Base-by-base conservation (phyloP, 2,329 filamentous ascomycete genomes). In the Monascus ruber region DNA sequence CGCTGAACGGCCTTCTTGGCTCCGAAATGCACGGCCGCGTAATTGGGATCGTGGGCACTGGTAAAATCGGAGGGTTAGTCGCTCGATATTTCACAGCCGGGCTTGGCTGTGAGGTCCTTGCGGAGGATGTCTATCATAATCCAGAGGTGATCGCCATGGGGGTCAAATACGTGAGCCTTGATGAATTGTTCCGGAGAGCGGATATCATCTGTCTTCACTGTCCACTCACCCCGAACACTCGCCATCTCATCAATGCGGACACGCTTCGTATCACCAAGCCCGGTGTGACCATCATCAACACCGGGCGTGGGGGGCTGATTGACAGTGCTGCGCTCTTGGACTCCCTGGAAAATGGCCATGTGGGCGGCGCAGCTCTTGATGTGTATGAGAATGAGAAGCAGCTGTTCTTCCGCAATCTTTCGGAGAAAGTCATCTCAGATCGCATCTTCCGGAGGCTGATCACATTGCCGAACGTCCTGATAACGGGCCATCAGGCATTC, bases 401-500 rank as follows among this genome's bases (percentile, higher is more conserved):
- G 26, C 60, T 81, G 29, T 83, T 83, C 51, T 82, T 82, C 55
- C 70, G 74, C 48, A 78, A 82, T 47, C 76, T 79, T 50, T 79
- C 76, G 4, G 70, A 65, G 9, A 70, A 78, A 45, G 77, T 82
- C 48, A 79, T 82, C 45, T 66, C 81, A 36, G 79, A 83, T 51
- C 78, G 83, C 48, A 66, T 73, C 40, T 63, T 83, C 34, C 79
- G 78, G 71, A 71, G 79, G 4, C 59, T 83, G 45, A 74, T 79
- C 60, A 81, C 77, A 1, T 83, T 83, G 49, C 79, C 72, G 42
- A 83, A 83, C 45, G 79, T 81, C 3, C 56, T 83, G 34, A 63
- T 83, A 42, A 79, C 73, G 46, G 78, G 79, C 0, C 79, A 83
- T 48, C 79, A 83, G 63, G 79, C 76, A 1, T 83, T 83, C 60